A percentile compares a stretch with the other conserved stretches of the same genome.
These are phyloP conservation scores for Mycena latifolia DNA, from an alignment of 768 basidiomycete species.

Conservation along the genomic window DNA sequence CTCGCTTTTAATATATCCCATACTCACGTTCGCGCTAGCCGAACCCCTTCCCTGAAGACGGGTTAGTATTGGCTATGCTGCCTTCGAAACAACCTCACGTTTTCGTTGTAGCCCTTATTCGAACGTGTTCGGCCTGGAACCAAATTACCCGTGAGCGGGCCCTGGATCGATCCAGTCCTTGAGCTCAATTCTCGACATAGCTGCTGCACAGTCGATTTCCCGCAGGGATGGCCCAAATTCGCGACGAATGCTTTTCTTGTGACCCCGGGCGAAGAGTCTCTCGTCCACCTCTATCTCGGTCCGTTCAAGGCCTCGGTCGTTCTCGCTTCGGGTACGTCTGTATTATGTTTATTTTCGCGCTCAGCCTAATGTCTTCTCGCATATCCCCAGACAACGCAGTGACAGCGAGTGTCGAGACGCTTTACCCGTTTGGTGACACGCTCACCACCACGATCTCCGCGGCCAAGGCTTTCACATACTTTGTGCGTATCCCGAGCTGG, in stretches of 20 bases:
- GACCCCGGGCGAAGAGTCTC: constrained; percentile 46
- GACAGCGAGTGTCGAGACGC: constrained; percentile 50
- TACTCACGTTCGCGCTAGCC: constrained; percentile 41
- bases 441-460: constrained; percentile 51
- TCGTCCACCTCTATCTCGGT: constrained; percentile 55
- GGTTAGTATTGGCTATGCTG: constrained; percentile 44
- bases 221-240: constrained; percentile 60
- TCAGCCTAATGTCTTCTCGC: no score
- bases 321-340: constrained; percentile 46
- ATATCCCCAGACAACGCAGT: constrained; percentile 46
- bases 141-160: constrained; percentile 51
- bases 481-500: constrained; percentile 57
- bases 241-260: constrained; percentile 55
- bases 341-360: background rate
- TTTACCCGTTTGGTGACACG: constrained; percentile 55
- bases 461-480: constrained; percentile 49
- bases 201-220: constrained; percentile 57
- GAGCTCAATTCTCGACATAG: constrained; percentile 23
- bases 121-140: constrained; percentile 56
- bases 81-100: background rate
- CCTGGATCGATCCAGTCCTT: background rate
- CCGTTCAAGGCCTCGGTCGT: constrained; percentile 49
- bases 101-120: constrained; percentile 46
- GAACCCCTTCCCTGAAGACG: constrained; percentile 66
- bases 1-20: constrained; percentile 7